Evolutionary conservation across 2,329 filamentous ascomycete genomes (phyloP).

Genomic region (Torrubiellomyces zombiae): DNA sequence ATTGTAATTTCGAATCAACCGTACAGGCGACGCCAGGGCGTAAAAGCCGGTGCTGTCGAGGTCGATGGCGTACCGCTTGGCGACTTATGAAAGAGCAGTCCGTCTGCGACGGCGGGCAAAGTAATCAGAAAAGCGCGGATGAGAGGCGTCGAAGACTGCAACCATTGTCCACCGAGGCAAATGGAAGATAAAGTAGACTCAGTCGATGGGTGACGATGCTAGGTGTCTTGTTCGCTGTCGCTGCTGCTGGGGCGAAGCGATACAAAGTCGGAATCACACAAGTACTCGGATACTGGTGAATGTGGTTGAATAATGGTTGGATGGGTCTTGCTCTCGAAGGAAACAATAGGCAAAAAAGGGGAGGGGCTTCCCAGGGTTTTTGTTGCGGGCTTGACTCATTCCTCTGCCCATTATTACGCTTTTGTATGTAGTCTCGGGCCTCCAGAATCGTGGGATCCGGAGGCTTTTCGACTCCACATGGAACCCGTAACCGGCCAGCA

Average conservation of each 20-base stretch:
- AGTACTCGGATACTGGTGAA: no score
- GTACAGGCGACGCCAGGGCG: no score
- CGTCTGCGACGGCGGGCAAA: slow-evolving; percentile 3
- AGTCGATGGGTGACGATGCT: no score
- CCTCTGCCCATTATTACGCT: no score
- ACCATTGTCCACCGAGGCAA: slow-evolving; percentile 5
- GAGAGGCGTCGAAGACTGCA: slow-evolving; percentile 1
- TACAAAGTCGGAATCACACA: no score
- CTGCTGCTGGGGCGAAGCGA: no score
- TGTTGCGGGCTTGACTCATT: no score
- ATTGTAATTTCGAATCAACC: not conserved
- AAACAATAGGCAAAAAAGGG: not conserved
- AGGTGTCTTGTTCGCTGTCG: no score
- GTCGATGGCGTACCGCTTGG: not conserved
- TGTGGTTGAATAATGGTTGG: not conserved
- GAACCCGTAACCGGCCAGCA: slow-evolving; percentile 1
- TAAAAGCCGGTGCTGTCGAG: not conserved
- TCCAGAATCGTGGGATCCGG: slow-evolving; percentile 1
- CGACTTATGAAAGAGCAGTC: slow-evolving; percentile 2
- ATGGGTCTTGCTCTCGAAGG: not conserved
- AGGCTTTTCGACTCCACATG: slow-evolving; percentile 1
- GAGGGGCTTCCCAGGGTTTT: slow-evolving; percentile 1
- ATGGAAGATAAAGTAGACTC: not conserved
- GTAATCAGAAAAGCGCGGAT: slow-evolving; percentile 2
- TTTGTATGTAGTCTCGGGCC: no score